Conservation (phyloP, 768 basidiomycete species). For the Psilocybe tampanensis region DNA sequence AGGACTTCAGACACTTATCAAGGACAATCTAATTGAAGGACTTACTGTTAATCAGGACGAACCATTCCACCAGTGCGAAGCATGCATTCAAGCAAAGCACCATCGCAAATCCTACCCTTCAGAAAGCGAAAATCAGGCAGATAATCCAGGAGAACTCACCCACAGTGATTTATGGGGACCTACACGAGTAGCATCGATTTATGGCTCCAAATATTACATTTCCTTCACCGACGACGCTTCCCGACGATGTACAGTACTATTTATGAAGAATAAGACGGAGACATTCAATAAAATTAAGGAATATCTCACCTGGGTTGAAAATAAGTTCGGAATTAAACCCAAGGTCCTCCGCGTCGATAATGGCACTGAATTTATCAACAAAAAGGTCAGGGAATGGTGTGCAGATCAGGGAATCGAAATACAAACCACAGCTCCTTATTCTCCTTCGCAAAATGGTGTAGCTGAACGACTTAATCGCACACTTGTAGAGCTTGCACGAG, state of each 20-base stretch:
- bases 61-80: slow-evolving; percentile 25
- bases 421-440: too few species aligned
- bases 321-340: too few species aligned
- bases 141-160: slow-evolving; percentile 17
- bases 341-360: too few species aligned
- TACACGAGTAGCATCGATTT: slow-evolving; percentile 17
- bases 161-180: slow-evolving; percentile 31
- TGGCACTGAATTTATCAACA: too few species aligned
- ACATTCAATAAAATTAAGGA: slow-evolving; percentile 11
- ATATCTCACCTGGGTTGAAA: too few species aligned
- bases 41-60: slow-evolving; percentile 17
- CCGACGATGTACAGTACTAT: slow-evolving; percentile 6
- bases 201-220: slow-evolving; percentile 23
- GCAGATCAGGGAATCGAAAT: too few species aligned
- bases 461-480: too few species aligned
- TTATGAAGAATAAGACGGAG: slow-evolving; percentile 29
- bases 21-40: slow-evolving; percentile 13
- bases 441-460: too few species aligned
- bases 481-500: too few species aligned
- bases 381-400: too few species aligned
- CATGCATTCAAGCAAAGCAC: slow-evolving; percentile 36
- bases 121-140: slow-evolving; percentile 22
- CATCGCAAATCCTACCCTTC: slow-evolving; percentile 30
- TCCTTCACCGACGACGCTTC: slow-evolving; percentile 27
- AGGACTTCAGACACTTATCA: slow-evolving; percentile 17